Evolutionary conservation across 2,329 filamentous ascomycete genomes (phyloP), one percentile per base, ranked within the genome.

Genomic region (Penicillium sp.): DNA sequence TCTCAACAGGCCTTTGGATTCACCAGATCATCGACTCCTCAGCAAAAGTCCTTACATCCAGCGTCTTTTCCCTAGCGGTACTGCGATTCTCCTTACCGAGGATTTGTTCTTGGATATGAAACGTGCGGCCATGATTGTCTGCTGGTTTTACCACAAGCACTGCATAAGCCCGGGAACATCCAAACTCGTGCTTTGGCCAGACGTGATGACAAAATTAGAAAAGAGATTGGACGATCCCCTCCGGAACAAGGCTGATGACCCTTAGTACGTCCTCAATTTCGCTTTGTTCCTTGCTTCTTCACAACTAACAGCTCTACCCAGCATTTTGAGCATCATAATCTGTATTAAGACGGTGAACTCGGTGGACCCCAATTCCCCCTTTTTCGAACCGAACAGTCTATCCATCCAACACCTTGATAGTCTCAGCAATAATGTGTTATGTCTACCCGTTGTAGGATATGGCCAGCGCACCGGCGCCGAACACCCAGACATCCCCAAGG

Each of bases 71-170:
- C 71, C 72, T 7, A 59, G 69, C 46, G 76, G 76, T 8, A 65
- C 61, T 9, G 71, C 72, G 1, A 68, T 77, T 26, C 66, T 79
- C 7, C 57, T 79, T 16, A 77, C 77, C 1, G 76, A 78, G 56
- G 76, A 77, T 45, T 64, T 75, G 13, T 71, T 58, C 52, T 59
- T 44, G 22, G 66, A 74, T 8, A 64, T 70, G 1, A 60, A 69
- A 19, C 65, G 56, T 21, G 66, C 73, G 1, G 47, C 74, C 2
- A 60, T 69, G 5, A 66, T 76, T 3, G 55, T 79, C n/a, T 58
- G 59, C 16, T 78, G 75, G 76, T 75, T 78, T 0, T 50, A 64
- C 52, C 33, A 60, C 8, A 52, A 62, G 44, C 19, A 57, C 27
- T 16, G 13, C 4, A 10, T 8, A 54, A 8, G 71, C 66, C 33